A percentile compares a stretch with the other conserved stretches of the same genome.
phyloP scores from a whole-genome alignment of 768 basidiomycete species.

The Suillus subalutaceus region DNA sequence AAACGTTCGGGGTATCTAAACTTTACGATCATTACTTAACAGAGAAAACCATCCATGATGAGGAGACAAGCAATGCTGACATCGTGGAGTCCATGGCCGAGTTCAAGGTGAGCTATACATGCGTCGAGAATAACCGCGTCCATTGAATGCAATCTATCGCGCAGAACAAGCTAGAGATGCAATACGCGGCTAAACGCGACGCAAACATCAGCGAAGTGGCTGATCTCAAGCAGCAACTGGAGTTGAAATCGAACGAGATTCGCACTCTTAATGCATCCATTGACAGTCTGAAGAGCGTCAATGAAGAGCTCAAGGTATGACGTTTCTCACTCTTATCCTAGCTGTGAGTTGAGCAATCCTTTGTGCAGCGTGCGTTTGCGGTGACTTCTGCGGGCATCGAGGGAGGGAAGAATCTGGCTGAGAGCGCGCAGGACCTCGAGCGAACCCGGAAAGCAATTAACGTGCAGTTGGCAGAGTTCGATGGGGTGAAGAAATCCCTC shows the following conservation, averaged over 20 bases:
- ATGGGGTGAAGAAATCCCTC: conserved; percentile 96
- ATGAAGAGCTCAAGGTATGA: conserved; percentile 94
- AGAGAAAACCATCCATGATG: conserved; percentile 93
- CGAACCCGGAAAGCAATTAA: conserved; percentile 95
- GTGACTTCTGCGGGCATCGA: conserved; percentile 97
- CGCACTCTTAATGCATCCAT: conserved; percentile 82
- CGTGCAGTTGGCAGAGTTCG: conserved; percentile 97
- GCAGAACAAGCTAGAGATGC: conserved; percentile 91
- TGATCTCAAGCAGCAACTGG: conserved; percentile 90
- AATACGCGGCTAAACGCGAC: conserved; percentile 92
- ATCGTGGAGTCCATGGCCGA: conserved; percentile 84
- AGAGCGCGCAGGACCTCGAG: conserved; percentile 97
- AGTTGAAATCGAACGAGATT: conserved; percentile 81
- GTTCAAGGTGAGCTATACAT: conserved; percentile 66
- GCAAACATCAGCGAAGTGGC: conserved; percentile 81
- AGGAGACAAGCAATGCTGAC: conserved; percentile 83
- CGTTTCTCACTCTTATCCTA: conserved; percentile 9
- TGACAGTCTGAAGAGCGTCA: conserved; percentile 93
- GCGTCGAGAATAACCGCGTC: conserved; percentile 1
- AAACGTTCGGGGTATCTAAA: conserved; percentile 6
- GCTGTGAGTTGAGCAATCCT: conserved; percentile 9
- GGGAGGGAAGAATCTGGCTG: conserved; percentile 94
- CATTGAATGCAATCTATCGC: conserved; percentile 12
- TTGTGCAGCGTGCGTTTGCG: conserved; percentile 85
- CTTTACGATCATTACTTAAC: conserved; percentile 21